These are phyloP conservation scores for Kwoniella pini DNA, from an alignment of 768 basidiomycete species.

Conservation along the genomic window DNA sequence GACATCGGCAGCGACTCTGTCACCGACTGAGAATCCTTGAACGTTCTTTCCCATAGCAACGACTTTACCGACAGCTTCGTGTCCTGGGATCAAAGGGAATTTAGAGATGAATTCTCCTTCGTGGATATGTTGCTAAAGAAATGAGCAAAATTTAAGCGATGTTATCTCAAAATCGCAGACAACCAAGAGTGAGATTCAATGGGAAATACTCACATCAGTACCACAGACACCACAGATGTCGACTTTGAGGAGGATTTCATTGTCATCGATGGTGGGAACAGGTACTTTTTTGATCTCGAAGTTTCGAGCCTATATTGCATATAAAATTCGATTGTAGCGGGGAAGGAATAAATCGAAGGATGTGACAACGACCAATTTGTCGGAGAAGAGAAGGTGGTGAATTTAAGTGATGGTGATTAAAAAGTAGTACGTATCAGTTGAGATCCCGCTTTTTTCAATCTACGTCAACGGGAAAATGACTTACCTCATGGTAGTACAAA, in stretches of 20 bases:
- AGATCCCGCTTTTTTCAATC: neutral
- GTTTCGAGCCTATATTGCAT: constrained; percentile 60
- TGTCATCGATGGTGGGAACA: constrained; percentile 66
- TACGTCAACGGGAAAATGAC: constrained; percentile 21
- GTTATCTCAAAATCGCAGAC: too few species aligned
- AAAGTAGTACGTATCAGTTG: constrained; percentile 4
- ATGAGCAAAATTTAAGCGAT: too few species aligned
- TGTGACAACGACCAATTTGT: neutral
- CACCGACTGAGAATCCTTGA: constrained; percentile 71
- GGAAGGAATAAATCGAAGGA: neutral
- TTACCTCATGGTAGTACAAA: constrained; percentile 69
- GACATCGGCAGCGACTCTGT: constrained; percentile 82
- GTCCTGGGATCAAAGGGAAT: constrained; percentile 74
- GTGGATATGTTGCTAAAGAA: constrained; percentile 60
- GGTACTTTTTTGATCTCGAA: constrained; percentile 70
- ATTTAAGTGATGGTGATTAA: neutral
- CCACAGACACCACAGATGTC: constrained; percentile 61
- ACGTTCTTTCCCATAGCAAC: constrained; percentile 78
- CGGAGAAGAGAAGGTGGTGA: constrained; percentile 6
- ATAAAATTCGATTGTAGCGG: neutral
- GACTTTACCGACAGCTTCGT: constrained; percentile 72
- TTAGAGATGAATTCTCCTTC: constrained; percentile 71
- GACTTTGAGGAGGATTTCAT: constrained; percentile 72
- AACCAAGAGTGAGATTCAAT: too few species aligned
- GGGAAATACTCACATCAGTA: constrained; percentile 58